A percentile compares a stretch with the other conserved stretches of the same genome.
Conservation (phyloP, 805 yeast genomes). For the Priceomyces melissophilus region DNA sequence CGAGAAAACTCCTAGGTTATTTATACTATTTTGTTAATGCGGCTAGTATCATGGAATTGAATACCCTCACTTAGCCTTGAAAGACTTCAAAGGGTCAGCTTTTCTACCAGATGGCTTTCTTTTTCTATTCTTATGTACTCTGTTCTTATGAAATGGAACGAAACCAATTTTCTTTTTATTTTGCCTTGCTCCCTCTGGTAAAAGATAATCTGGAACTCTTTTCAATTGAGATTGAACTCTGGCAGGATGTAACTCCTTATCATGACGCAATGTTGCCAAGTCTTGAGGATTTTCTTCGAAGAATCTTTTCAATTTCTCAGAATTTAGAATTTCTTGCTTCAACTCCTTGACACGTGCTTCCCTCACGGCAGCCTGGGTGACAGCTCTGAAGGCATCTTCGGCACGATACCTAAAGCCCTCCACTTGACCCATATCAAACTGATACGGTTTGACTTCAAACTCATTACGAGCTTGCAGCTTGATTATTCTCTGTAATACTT, state of each 20-base stretch:
- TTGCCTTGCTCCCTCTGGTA: slow-evolving; percentile 74
- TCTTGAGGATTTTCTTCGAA: slow-evolving; percentile 98
- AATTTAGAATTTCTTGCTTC: slow-evolving; percentile 78
- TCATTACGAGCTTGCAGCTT: slow-evolving; percentile 74
- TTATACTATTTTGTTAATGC: too few species aligned
- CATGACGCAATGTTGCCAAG: slow-evolving; percentile 83
- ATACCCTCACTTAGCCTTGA: slow-evolving; percentile 16
- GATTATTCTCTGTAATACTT: slow-evolving; percentile 70
- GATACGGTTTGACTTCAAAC: slow-evolving; percentile 77
- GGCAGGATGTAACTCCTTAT: slow-evolving; percentile 79
- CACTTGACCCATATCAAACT: slow-evolving; percentile 86
- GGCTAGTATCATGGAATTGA: too few species aligned
- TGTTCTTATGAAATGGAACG: slow-evolving; percentile 65
- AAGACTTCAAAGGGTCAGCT: slow-evolving; percentile 62
- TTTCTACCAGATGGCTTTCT: slow-evolving; percentile 38
- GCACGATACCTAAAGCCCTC: slow-evolving; percentile 95
- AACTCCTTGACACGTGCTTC: slow-evolving; percentile 91
- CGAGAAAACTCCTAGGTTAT: too few species aligned
- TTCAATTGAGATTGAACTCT: slow-evolving; percentile 82
- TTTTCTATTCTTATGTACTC: slow-evolving; percentile 42
- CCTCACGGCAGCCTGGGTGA: slow-evolving; percentile 82
- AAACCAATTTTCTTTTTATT: slow-evolving; percentile 58
- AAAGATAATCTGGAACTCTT: slow-evolving; percentile 85
- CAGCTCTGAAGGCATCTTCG: slow-evolving; percentile 96
- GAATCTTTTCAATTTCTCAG: slow-evolving; percentile 88